phyloP scores from a whole-genome alignment of 139 green algal genomes.

The Pleodorina starrii region DNA sequence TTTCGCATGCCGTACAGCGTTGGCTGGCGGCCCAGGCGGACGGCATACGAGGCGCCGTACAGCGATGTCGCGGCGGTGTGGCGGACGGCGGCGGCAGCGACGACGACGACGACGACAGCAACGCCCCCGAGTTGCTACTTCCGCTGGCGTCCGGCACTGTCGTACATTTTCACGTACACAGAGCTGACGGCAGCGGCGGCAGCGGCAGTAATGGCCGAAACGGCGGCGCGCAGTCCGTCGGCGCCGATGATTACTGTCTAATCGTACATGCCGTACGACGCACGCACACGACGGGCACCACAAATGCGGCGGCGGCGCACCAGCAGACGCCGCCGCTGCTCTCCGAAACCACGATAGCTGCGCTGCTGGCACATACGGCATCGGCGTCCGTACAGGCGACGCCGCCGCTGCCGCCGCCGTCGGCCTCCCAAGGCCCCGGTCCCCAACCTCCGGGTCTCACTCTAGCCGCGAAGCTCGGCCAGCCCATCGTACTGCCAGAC shows the following conservation, averaged over 20 bases:
- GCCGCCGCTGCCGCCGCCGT: neutral
- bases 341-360: neutral
- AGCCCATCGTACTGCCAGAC: conserved; percentile 21
- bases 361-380: neutral
- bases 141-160: conserved; percentile 27
- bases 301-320: neutral
- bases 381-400: neutral
- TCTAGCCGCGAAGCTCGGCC: conserved; percentile 10
- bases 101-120: neutral
- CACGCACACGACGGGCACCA: neutral
- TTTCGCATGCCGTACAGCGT: neutral
- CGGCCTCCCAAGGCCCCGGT: too few species aligned
- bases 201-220: neutral
- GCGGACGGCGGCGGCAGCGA: neutral
- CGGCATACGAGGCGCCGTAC: conserved; percentile 14
- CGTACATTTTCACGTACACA: conserved; percentile 34
- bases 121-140: neutral
- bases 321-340: neutral
- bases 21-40: conserved; percentile 21
- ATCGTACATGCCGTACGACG: conserved; percentile 19
- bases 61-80: neutral
- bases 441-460: neutral
- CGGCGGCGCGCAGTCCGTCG: neutral
- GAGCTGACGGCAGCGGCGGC: neutral
- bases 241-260: conserved; percentile 16